Conservation (phyloP, 2,329 filamentous ascomycete genomes). For the Neocucurbitaria cava region DNA sequence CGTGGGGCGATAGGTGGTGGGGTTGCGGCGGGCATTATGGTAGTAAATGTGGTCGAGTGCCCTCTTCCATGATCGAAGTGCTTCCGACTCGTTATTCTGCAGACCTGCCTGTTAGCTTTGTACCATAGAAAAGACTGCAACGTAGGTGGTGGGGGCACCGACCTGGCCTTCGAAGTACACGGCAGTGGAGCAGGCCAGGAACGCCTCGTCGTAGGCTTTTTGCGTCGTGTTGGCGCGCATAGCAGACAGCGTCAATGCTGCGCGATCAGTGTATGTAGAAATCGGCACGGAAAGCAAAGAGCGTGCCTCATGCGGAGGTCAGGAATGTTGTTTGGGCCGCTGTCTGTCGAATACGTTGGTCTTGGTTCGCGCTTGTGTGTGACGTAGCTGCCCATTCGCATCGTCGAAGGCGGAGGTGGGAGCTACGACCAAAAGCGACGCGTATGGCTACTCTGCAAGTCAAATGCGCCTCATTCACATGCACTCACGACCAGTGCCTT, state of each 20-base stretch:
- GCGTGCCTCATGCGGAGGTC: slow-evolving; percentile 13
- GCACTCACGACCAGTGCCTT: not conserved
- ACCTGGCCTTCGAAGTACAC: slow-evolving; percentile 96
- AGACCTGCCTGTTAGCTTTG: slow-evolving; percentile 3
- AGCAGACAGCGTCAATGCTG: slow-evolving; percentile 11
- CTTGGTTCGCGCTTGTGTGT: slow-evolving; percentile 34
- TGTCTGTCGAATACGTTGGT: slow-evolving; percentile 27
- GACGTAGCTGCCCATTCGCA: slow-evolving; percentile 37
- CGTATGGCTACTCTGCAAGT: slow-evolving; percentile 12
- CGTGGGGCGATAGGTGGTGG: slow-evolving; percentile 71
- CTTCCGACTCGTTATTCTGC: slow-evolving; percentile 89
- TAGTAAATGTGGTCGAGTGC: slow-evolving; percentile 90
- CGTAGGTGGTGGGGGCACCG: slow-evolving; percentile 24
- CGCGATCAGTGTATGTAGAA: slow-evolving; percentile 9
- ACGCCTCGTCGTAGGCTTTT: slow-evolving; percentile 97
- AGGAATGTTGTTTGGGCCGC: slow-evolving; percentile 25
- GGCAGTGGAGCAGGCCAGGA: slow-evolving; percentile 91
- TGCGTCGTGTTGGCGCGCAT: slow-evolving; percentile 76
- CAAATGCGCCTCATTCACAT: slow-evolving; percentile 10
- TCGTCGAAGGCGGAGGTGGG: slow-evolving; percentile 21
- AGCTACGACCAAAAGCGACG: slow-evolving; percentile 22
- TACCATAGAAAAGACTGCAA: not conserved
- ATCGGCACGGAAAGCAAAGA: slow-evolving; percentile 53
- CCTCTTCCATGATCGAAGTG: slow-evolving; percentile 85
- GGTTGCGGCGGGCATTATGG: slow-evolving; percentile 78